A percentile compares a stretch with the other conserved stretches of the same genome.
Evolutionary conservation across 306 rosid species (phyloP).

Genomic region (Alnus glutinosa): DNA sequence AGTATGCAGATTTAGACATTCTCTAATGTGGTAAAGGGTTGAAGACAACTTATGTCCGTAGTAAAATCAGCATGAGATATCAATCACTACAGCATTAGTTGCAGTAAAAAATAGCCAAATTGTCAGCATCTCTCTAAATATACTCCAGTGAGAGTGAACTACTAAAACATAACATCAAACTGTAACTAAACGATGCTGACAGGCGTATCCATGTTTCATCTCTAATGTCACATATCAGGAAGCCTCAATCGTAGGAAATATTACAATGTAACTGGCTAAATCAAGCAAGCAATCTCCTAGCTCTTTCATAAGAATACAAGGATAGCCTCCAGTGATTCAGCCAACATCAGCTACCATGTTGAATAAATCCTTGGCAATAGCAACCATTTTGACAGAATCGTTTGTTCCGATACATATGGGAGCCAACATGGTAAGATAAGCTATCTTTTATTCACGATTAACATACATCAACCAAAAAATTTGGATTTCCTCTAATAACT

Average conservation of each 20-base stretch:
- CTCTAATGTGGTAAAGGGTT: background rate
- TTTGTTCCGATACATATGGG: background rate
- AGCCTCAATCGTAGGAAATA: background rate
- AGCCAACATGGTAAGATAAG: background rate
- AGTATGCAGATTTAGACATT: background rate
- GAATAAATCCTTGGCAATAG: background rate
- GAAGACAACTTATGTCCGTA: background rate
- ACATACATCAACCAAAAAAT: background rate
- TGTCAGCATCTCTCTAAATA: background rate
- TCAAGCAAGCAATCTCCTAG: background rate
- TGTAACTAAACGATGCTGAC: background rate
- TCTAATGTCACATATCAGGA: background rate
- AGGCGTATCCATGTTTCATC: background rate
- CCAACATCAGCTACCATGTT: background rate
- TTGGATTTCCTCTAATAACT: background rate
- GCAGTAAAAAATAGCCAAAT: background rate
- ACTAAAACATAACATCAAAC: background rate
- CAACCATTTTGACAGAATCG: background rate
- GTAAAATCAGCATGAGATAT: background rate
- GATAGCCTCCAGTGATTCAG: background rate
- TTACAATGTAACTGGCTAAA: background rate
- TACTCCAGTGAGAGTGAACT: background rate
- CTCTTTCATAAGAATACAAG: background rate
- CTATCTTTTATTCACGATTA: background rate
- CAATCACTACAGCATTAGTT: too few relatives aligned